These are phyloP conservation scores for Ogataea hybrid DNA, from an alignment of 1,139 yeast species.

Conservation along the genomic window DNA sequence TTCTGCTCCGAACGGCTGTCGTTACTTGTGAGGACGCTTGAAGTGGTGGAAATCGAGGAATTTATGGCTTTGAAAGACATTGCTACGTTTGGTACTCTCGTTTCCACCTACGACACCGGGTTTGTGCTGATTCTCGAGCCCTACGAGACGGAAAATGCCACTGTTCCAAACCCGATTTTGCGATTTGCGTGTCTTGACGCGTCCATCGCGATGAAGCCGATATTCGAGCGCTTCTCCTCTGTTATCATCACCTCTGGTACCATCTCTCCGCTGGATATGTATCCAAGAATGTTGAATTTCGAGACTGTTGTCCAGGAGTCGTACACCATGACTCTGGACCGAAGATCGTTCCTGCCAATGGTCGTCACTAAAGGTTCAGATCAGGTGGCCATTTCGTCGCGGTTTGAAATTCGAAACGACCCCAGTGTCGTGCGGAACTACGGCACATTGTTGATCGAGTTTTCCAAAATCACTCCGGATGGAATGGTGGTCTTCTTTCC, in stretches of 20 bases:
- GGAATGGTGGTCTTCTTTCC: slow-evolving; percentile 98
- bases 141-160: slow-evolving; percentile 93
- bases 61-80: slow-evolving; percentile 91
- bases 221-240: slow-evolving; percentile 90
- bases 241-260: slow-evolving; percentile 97
- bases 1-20: slow-evolving; percentile 92
- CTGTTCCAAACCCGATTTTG: slow-evolving; percentile 96
- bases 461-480: slow-evolving; percentile 94
- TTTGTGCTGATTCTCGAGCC: slow-evolving; percentile 92
- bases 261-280: slow-evolving; percentile 97
- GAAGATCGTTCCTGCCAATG: slow-evolving; percentile 91
- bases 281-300: slow-evolving; percentile 94
- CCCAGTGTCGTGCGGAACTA: slow-evolving; percentile 97
- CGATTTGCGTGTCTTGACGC: slow-evolving; percentile 96
- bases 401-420: slow-evolving; percentile 95
- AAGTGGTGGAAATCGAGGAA: slow-evolving; percentile 85
- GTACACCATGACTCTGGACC: slow-evolving; percentile 91
- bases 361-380: slow-evolving; percentile 97
- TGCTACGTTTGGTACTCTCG: slow-evolving; percentile 94
- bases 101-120: slow-evolving; percentile 92
- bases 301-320: slow-evolving; percentile 94
- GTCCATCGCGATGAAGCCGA: slow-evolving; percentile 95
- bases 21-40: slow-evolving; percentile 82
- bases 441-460: slow-evolving; percentile 88
- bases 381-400: slow-evolving; percentile 93